A percentile compares a stretch with the other conserved stretches of the same genome.
Evolutionary conservation across 306 rosid species (phyloP).

Genomic region (Comarum palustre): DNA sequence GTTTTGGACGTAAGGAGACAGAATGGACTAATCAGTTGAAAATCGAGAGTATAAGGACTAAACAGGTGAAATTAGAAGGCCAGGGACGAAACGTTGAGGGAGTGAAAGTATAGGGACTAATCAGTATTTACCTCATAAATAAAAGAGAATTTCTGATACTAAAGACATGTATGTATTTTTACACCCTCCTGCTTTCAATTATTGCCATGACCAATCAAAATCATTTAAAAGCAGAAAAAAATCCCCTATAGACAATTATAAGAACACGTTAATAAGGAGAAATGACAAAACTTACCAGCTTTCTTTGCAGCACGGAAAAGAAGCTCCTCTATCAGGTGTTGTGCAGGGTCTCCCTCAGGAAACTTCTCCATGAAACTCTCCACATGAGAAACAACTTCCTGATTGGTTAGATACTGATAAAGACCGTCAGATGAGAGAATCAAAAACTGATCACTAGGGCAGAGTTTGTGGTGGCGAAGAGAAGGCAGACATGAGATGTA

Average conservation of each 20-base stretch:
- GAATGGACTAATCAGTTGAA: no score
- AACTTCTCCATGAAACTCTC: constrained; percentile 95
- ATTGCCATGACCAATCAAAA: background rate
- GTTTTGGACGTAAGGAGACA: no score
- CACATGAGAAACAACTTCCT: constrained; percentile 92
- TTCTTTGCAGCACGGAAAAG: constrained; percentile 96
- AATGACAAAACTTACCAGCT: constrained; percentile 56
- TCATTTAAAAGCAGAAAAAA: background rate
- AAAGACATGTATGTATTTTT: background rate
- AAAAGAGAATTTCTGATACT: background rate
- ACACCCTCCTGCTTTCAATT: background rate
- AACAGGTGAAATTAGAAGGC: no score
- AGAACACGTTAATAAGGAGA: background rate
- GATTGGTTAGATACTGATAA: constrained; percentile 89
- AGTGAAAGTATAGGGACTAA: no score
- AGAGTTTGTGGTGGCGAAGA: constrained; percentile 76
- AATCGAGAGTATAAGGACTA: no score
- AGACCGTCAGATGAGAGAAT: constrained; percentile 96
- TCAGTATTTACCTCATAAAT: background rate
- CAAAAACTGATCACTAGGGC: constrained; percentile 84
- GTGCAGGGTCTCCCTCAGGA: constrained; percentile 99
- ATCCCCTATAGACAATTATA: background rate
- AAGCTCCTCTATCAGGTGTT: constrained; percentile 98
- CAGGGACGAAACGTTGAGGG: no score
- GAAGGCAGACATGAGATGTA: constrained; percentile 94